phyloP scores from a whole-genome alignment of 2,329 filamentous ascomycete species.

The Ophiostoma tasmaniense region DNA sequence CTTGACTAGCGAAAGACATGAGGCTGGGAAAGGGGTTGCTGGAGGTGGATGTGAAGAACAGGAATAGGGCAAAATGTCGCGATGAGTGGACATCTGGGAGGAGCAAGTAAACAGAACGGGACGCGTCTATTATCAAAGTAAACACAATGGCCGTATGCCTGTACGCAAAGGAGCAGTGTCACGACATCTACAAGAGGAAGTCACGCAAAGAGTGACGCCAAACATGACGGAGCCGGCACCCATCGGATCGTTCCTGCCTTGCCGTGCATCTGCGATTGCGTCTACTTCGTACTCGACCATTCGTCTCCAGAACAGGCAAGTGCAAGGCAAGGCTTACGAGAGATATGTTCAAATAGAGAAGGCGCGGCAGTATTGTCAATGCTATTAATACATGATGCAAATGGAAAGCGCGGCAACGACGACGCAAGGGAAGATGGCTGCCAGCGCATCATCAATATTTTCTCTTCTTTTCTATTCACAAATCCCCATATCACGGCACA shows the following conservation, averaged over 20 bases:
- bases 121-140: background rate
- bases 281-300: background rate
- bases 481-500: background rate
- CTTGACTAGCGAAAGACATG: background rate
- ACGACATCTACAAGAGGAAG: background rate
- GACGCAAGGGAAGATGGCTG: constrained; percentile 1
- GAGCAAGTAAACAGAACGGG: too few relatives aligned
- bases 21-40: background rate
- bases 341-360: background rate
- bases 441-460: background rate
- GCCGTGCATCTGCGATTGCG: background rate
- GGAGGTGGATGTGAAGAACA: background rate
- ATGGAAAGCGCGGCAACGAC: background rate
- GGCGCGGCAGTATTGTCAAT: background rate
- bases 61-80: background rate
- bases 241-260: background rate
- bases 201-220: background rate
- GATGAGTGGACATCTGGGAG: background rate
- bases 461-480: background rate
- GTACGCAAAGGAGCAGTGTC: background rate
- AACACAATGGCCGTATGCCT: background rate
- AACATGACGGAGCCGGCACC: background rate
- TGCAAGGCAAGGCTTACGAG: background rate
- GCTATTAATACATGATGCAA: background rate
- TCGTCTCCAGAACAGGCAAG: background rate